Percentiles rank a stretch among this genome's conserved stretches.
phyloP scores from a whole-genome alignment of 2,329 filamentous ascomycete species.

The Talaromyces pinophilus region DNA sequence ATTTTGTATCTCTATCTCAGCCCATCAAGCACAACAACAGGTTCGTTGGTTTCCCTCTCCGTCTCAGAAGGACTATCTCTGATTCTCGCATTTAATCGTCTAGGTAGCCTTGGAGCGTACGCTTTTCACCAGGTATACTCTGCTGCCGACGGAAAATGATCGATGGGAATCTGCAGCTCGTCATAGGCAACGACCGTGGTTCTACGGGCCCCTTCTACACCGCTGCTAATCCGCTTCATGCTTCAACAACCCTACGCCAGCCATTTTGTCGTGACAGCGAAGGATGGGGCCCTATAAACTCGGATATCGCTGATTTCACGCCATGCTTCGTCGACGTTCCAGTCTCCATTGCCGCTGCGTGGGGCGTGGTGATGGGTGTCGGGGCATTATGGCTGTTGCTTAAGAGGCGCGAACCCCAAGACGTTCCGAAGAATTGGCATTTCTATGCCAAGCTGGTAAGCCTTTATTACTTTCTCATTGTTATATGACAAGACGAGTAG shows the following conservation, averaged over 20 bases:
- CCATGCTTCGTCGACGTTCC: slow-evolving; percentile 96
- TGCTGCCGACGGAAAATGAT: slow-evolving; percentile 29
- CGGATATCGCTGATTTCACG: slow-evolving; percentile 86
- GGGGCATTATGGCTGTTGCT: slow-evolving; percentile 79
- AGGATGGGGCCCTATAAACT: slow-evolving; percentile 93
- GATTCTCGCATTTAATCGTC: not conserved
- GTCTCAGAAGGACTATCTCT: not conserved
- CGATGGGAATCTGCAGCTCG: slow-evolving; percentile 28
- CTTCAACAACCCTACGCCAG: slow-evolving; percentile 50
- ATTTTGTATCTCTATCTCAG: not conserved
- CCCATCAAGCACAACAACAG: not conserved
- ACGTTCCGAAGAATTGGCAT: slow-evolving; percentile 80
- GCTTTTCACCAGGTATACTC: slow-evolving; percentile 17
- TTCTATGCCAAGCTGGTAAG: slow-evolving; percentile 89
- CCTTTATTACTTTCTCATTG: slow-evolving; percentile 16
- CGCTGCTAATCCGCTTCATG: slow-evolving; percentile 24
- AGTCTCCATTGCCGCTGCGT: slow-evolving; percentile 74
- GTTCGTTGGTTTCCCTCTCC: not conserved
- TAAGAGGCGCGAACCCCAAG: slow-evolving; percentile 65
- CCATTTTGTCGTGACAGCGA: slow-evolving; percentile 84
- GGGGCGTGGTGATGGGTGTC: slow-evolving; percentile 75
- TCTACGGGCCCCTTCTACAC: slow-evolving; percentile 21
- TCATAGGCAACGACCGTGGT: slow-evolving; percentile 26
- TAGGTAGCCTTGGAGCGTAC: slow-evolving; percentile 7
- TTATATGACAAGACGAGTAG: not conserved